Conservation (phyloP, 2,329 filamentous ascomycete genomes). For the Fonsecaea pedrosoi region DNA sequence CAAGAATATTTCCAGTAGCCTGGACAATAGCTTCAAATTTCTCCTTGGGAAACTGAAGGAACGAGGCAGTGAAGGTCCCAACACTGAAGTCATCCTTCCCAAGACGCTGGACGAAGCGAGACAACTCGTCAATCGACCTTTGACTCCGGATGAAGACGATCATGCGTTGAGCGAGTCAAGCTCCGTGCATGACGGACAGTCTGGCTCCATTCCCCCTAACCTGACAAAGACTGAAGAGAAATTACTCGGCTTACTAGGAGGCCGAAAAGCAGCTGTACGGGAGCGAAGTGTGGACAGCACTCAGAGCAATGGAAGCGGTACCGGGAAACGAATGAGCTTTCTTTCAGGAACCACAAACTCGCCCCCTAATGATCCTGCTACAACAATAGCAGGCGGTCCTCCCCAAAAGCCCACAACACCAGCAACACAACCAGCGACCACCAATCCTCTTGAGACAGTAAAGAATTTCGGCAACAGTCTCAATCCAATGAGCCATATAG, state of each 20-base stretch:
- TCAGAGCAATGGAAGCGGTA: slow-evolving; percentile 62
- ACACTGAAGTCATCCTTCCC: slow-evolving; percentile 64
- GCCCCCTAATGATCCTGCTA: slow-evolving; percentile 46
- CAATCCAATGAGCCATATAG: slow-evolving; percentile 79
- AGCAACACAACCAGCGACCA: slow-evolving; percentile 42
- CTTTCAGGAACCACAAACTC: slow-evolving; percentile 43
- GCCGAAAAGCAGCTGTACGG: slow-evolving; percentile 63
- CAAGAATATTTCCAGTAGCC: slow-evolving; percentile 87
- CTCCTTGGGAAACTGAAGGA: slow-evolving; percentile 87
- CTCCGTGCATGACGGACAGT: slow-evolving; percentile 51
- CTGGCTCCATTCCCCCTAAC: slow-evolving; percentile 42
- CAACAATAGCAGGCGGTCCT: slow-evolving; percentile 39
- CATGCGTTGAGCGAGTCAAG: slow-evolving; percentile 58
- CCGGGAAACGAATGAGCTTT: slow-evolving; percentile 64
- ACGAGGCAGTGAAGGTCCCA: slow-evolving; percentile 57
- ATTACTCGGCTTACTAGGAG: slow-evolving; percentile 73
- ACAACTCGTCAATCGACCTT: slow-evolving; percentile 74
- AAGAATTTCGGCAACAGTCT: slow-evolving; percentile 79
- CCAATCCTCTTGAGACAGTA: slow-evolving; percentile 77
- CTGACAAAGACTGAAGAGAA: slow-evolving; percentile 64
- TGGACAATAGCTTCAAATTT: slow-evolving; percentile 93
- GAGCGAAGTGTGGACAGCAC: slow-evolving; percentile 80
- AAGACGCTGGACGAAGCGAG: slow-evolving; percentile 92
- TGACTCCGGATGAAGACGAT: slow-evolving; percentile 56
- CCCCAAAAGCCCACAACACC: slow-evolving; percentile 40